Evolutionary conservation across 352 stramenopile species (phyloP), one percentile per base, ranked within the genome.

Genomic region (Blastocystis sp.): DNA sequence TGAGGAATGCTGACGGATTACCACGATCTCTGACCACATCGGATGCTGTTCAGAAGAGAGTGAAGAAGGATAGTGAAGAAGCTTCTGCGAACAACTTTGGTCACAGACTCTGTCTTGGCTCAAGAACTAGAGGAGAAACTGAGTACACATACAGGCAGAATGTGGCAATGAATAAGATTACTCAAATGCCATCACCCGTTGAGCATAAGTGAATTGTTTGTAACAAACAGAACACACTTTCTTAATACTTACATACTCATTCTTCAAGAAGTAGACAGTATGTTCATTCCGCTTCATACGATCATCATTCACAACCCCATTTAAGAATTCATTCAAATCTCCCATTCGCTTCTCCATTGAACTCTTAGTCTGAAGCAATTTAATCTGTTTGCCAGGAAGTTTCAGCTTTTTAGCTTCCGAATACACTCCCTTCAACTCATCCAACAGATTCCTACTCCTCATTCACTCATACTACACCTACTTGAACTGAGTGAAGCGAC

Each of bases 401-500:
- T 48, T 35, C 33, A 84, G 30, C 17, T 2, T 33, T 1, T 9
- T 19, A 30, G 73, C 35, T 27, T 27, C 73, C 7, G 51, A 33
- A 51, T 44, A 68, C 73, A 68, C 17, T 30, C 48, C 37, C 48
- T 69, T 66, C 56, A 84, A 42, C 3, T 68, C 13, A 1, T 84
- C 73, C 15, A 66, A 7, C 42, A 84, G n/a, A 11, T 44, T 35
- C 53, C 73, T 84, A 84, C 51, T 17, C 33, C 51, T 84, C 13
- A 84, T 56, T 24, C 19, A 9, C 6, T n/a, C 73, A 22, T 69
- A 11, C 17, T 24, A 33, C 17, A 13, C 35, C 33, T 64, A 84
- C 73, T 84, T 68, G 53, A 84, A 84, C 19, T 84, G 73, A 17
- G 42, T 58, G 56, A 54, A 84, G 22, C 73, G 51, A 27, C 73